Conservation (phyloP, 2,329 filamentous ascomycete species). For the Aspergillus unguis region DNA sequence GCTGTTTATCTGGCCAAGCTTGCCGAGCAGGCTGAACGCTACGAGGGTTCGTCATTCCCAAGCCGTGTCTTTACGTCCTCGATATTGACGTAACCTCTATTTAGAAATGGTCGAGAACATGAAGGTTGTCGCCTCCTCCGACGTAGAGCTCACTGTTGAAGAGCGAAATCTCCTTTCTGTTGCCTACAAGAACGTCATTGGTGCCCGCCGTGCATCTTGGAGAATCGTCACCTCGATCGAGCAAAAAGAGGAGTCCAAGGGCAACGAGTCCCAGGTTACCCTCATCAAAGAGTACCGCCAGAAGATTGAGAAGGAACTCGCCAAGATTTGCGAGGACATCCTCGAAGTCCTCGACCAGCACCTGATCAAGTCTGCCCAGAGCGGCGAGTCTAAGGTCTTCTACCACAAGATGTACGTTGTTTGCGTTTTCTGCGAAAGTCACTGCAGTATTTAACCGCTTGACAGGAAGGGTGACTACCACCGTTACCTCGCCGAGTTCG, state of each 20-base stretch:
- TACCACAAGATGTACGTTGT: constrained; percentile 93
- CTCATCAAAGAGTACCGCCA: constrained; percentile 98
- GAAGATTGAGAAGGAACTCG: constrained; percentile 96
- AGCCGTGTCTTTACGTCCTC: background rate
- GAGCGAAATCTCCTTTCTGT: constrained; percentile 97
- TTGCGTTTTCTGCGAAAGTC: constrained; percentile 9
- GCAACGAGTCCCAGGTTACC: constrained; percentile 82
- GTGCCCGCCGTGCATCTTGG: constrained; percentile 94
- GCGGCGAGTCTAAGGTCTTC: constrained; percentile 98
- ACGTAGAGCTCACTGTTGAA: constrained; percentile 80
- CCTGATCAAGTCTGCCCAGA: constrained; percentile 90
- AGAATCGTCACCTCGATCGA: constrained; percentile 98
- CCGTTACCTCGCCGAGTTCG: constrained; percentile 97
- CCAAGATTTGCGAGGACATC: constrained; percentile 97
- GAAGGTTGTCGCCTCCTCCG: constrained; percentile 93
- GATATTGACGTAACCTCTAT: constrained; percentile 19
- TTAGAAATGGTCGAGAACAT: constrained; percentile 99
- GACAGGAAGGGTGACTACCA: constrained; percentile 98
- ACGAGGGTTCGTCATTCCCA: constrained; percentile 74
- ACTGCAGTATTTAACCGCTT: constrained; percentile 12
- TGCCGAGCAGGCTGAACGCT: constrained; percentile 99
- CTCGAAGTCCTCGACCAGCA: constrained; percentile 91
- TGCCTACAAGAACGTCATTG: constrained; percentile 99
- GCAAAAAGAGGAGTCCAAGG: constrained; percentile 99
- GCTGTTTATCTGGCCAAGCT: constrained; percentile 99